A percentile compares a stretch with the other conserved stretches of the same genome.
phyloP scores from a whole-genome alignment of 805 yeast genomes.

The Clavispora phyllophila region DNA sequence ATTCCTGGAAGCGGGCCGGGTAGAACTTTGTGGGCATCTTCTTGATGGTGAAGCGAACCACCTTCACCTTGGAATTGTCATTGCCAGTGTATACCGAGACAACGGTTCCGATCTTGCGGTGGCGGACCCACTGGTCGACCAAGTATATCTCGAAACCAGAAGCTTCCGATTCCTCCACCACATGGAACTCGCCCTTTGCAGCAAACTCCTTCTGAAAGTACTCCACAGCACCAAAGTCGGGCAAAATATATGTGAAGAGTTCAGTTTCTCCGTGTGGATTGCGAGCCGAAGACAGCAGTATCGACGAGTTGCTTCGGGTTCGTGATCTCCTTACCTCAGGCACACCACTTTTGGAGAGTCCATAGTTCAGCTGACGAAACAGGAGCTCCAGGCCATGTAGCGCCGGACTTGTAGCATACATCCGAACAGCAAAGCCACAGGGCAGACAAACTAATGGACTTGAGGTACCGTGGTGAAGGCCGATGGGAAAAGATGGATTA shows the following conservation, averaged over 20 bases:
- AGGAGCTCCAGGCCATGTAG: background rate
- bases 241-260: conserved; percentile 41
- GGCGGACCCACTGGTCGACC: conserved; percentile 92
- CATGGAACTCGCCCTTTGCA: conserved; percentile 29
- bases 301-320: background rate
- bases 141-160: conserved; percentile 84
- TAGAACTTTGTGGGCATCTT: conserved; percentile 44
- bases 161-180: conserved; percentile 43
- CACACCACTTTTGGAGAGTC: background rate
- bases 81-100: conserved; percentile 88
- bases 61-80: conserved; percentile 55
- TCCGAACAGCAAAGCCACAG: background rate
- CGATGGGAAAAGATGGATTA: background rate
- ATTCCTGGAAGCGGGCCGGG: conserved; percentile 49
- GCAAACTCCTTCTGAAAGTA: conserved; percentile 39
- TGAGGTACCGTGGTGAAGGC: background rate
- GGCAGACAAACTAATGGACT: background rate
- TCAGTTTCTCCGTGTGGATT: conserved; percentile 3
- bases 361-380: background rate
- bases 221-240: conserved; percentile 54
- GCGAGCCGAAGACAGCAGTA: background rate
- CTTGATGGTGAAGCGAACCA: conserved; percentile 49
- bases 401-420: background rate
- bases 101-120: conserved; percentile 59
- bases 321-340: background rate